These are phyloP conservation scores for Elongisporangium anandrum DNA, from an alignment of 352 stramenopile species.

Conservation along the genomic window DNA sequence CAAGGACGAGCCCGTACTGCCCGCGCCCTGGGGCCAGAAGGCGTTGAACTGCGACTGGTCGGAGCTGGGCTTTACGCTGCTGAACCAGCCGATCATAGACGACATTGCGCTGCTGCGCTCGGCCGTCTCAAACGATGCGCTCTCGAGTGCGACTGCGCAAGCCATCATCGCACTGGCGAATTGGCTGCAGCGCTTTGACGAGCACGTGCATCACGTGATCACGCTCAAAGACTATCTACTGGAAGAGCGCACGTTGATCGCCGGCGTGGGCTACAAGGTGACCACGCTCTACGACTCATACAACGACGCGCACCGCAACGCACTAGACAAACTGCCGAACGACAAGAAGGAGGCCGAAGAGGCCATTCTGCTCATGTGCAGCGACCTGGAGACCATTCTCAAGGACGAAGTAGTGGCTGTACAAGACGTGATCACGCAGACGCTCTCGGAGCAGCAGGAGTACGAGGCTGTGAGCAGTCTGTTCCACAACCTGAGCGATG, in stretches of 20 bases:
- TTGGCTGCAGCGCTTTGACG: slow-evolving; percentile 59
- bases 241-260: slow-evolving; percentile 53
- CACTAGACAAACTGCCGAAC: slow-evolving; percentile 47
- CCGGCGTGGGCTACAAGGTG: slow-evolving; percentile 52
- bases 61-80: slow-evolving; percentile 38
- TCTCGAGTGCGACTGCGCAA: slow-evolving; percentile 43
- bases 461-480: slow-evolving; percentile 58
- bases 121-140: slow-evolving; percentile 42
- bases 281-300: slow-evolving; percentile 60
- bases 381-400: slow-evolving; percentile 49
- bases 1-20: slow-evolving; percentile 17
- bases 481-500: slow-evolving; percentile 56
- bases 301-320: slow-evolving; percentile 37
- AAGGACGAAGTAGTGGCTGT: slow-evolving; percentile 47
- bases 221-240: slow-evolving; percentile 66
- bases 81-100: slow-evolving; percentile 58
- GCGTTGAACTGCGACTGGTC: slow-evolving; percentile 41
- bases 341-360: slow-evolving; percentile 38
- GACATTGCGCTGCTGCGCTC: slow-evolving; percentile 47
- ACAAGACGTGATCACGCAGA: slow-evolving; percentile 44
- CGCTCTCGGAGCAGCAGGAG: slow-evolving; percentile 44
- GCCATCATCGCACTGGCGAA: slow-evolving; percentile 50
- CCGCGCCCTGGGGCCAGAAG: slow-evolving; percentile 39
- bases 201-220: slow-evolving; percentile 50
- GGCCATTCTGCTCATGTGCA: slow-evolving; percentile 39